phyloP scores from a whole-genome alignment of 441 rosid genomes.

The Raphanus hybrid region DNA sequence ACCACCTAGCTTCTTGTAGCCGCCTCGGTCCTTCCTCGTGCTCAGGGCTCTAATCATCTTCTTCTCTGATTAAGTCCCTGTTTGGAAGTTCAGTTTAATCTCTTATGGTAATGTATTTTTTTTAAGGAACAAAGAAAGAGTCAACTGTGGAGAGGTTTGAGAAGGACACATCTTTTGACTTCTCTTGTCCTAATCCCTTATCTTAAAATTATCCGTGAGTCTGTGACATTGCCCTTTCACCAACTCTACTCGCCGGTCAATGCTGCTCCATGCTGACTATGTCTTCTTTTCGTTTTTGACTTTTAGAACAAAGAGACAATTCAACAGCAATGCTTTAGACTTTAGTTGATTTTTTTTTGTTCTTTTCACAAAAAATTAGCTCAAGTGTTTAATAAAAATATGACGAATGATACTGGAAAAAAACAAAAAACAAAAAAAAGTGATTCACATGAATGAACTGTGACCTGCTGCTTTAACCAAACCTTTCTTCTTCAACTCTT shows the following conservation, averaged over 20 bases:
- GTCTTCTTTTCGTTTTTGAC: conserved; percentile 32
- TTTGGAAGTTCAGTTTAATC: background rate
- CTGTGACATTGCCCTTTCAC: conserved; percentile 20
- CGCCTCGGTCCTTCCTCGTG: conserved; percentile 50
- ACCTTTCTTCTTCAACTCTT: conserved; percentile 50
- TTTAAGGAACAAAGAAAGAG: background rate
- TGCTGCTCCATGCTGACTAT: conserved; percentile 25
- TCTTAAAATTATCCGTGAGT: background rate
- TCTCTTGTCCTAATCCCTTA: conserved; percentile 32
- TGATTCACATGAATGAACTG: conserved; percentile 46
- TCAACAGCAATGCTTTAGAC: background rate
- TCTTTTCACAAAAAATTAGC: conserved; percentile 18
- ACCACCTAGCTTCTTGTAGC: conserved; percentile 56
- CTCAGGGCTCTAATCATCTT: conserved; percentile 78
- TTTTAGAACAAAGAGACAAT: background rate
- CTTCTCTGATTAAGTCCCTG: conserved; percentile 15
- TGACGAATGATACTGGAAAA: no score
- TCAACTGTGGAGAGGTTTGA: conserved; percentile 18
- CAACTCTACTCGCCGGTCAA: conserved; percentile 23
- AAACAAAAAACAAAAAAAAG: background rate
- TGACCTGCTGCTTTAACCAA: conserved; percentile 63
- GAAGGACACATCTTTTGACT: conserved; percentile 42
- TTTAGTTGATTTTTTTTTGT: conserved; percentile 24
- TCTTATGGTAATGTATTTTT: conserved; percentile 1
- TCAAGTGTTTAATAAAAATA: background rate